These are phyloP conservation scores for Dactylis glomerata DNA, from an alignment of 176 grass and related monocot species.

Conservation along the genomic window DNA sequence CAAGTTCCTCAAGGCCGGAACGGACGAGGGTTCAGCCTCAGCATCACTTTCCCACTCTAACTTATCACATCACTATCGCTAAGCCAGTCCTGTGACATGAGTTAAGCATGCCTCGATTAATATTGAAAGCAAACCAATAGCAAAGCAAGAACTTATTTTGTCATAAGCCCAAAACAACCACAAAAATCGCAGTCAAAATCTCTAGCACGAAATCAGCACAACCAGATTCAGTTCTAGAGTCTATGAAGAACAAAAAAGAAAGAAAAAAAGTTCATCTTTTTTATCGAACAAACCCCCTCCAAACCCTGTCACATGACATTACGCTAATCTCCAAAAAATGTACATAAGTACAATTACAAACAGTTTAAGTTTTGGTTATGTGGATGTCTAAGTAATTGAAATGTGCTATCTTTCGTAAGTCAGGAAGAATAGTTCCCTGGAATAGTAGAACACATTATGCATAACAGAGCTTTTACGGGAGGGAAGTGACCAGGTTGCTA, in stretches of 20 bases:
- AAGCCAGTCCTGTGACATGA: constrained; percentile 30
- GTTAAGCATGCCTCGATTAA: neutral
- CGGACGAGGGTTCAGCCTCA: constrained; percentile 3
- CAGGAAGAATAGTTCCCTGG: too few species aligned
- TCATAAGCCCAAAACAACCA: neutral
- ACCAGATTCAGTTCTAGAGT: neutral
- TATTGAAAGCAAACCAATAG: neutral
- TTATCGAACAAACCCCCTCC: neutral
- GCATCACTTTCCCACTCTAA: constrained; percentile 31
- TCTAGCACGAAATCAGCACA: neutral
- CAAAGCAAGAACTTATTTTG: neutral
- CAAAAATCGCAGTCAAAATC: neutral
- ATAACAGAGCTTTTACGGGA: neutral
- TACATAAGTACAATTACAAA: neutral
- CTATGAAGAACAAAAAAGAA: neutral
- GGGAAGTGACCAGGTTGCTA: neutral
- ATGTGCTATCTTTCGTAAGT: neutral
- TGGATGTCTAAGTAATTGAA: neutral
- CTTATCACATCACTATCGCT: constrained; percentile 29
- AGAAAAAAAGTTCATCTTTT: neutral
- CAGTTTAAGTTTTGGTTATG: neutral
- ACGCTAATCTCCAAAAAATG: neutral
- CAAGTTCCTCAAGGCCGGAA: neutral
- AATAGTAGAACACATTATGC: neutral
- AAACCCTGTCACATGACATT: neutral